Conservation (phyloP, 164 flowering plant genomes). For the Magnolia sinica region DNA sequence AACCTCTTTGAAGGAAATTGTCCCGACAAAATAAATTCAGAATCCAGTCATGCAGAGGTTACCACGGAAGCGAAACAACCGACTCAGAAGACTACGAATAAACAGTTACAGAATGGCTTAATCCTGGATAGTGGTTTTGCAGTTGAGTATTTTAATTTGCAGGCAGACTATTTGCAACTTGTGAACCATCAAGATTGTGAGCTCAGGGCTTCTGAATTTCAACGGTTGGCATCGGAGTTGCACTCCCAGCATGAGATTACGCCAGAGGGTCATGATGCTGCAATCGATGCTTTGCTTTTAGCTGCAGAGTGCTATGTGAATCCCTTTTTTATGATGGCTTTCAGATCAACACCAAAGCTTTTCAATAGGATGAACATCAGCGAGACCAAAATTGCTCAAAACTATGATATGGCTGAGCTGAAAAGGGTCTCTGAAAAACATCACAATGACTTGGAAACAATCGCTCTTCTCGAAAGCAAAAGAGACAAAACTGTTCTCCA, state of each 20-base stretch:
- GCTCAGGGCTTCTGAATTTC: slow-evolving; percentile 78
- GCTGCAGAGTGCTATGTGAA: slow-evolving; percentile 91
- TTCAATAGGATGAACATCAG: slow-evolving; percentile 20
- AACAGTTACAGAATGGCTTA: slow-evolving; percentile 24
- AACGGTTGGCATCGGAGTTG: slow-evolving; percentile 65
- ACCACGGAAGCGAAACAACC: slow-evolving; percentile 31
- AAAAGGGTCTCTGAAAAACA: slow-evolving; percentile 32
- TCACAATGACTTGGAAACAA: slow-evolving; percentile 37
- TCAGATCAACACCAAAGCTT: slow-evolving; percentile 28
- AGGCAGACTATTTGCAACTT: slow-evolving; percentile 76
- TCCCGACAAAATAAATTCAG: slow-evolving; percentile 25
- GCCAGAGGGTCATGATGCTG: slow-evolving; percentile 72
- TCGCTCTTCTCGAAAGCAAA: slow-evolving; percentile 59
- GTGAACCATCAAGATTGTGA: slow-evolving; percentile 62
- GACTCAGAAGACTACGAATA: slow-evolving; percentile 17
- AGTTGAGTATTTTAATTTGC: slow-evolving; percentile 52
- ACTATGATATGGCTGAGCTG: slow-evolving; percentile 29
- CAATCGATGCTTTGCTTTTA: slow-evolving; percentile 83
- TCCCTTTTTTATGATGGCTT: slow-evolving; percentile 67
- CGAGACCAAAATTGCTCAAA: slow-evolving; percentile 13
- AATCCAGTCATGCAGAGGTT: slow-evolving; percentile 26
- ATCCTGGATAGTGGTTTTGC: slow-evolving; percentile 44
- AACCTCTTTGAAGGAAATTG: slow-evolving; percentile 20
- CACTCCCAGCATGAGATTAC: slow-evolving; percentile 55
- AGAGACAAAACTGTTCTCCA: slow-evolving; percentile 78